A percentile compares a stretch with the other conserved stretches of the same genome.
Conservation (phyloP, 108 stramenopile genomes). For the Licmophora abbreviata region DNA sequence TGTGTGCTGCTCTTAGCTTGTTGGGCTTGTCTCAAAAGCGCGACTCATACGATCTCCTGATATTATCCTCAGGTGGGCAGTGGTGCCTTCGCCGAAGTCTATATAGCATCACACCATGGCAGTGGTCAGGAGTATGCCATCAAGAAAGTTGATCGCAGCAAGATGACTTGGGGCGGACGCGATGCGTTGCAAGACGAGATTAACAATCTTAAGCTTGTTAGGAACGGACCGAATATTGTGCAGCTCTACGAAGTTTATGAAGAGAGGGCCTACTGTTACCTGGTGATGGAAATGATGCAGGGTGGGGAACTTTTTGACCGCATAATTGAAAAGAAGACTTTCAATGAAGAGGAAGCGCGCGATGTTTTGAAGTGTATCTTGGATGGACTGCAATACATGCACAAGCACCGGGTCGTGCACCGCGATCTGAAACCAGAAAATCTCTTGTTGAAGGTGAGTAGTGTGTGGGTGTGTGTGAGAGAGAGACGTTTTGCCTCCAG, state of each 20-base stretch:
- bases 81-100: conserved; percentile 77
- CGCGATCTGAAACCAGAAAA: conserved; percentile 72
- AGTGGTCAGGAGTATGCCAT: conserved; percentile 50
- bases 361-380: conserved; percentile 47
- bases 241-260: conserved; percentile 72
- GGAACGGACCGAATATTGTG: conserved; percentile 78
- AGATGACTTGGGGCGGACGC: conserved; percentile 53
- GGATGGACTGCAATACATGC: conserved; percentile 79
- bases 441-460: conserved; percentile 32
- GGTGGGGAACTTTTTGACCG: conserved; percentile 96
- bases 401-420: conserved; percentile 60
- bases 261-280: conserved; percentile 43
- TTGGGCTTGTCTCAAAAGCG: too few species aligned
- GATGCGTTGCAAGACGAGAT: conserved; percentile 69
- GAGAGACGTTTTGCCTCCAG: too few species aligned
- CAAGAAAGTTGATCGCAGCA: conserved; percentile 64
- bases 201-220: conserved; percentile 33
- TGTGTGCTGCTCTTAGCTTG: too few species aligned
- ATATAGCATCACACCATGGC: conserved; percentile 46
- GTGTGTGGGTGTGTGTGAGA: conserved; percentile 2
- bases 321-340: conserved; percentile 69
- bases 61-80: conserved; percentile 69
- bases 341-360: conserved; percentile 70
- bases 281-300: conserved; percentile 72
- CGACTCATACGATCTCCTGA: too few species aligned